These are phyloP conservation scores for Sporothrix globosa DNA, from an alignment of 2,329 filamentous ascomycete genomes.

Conservation along the genomic window DNA sequence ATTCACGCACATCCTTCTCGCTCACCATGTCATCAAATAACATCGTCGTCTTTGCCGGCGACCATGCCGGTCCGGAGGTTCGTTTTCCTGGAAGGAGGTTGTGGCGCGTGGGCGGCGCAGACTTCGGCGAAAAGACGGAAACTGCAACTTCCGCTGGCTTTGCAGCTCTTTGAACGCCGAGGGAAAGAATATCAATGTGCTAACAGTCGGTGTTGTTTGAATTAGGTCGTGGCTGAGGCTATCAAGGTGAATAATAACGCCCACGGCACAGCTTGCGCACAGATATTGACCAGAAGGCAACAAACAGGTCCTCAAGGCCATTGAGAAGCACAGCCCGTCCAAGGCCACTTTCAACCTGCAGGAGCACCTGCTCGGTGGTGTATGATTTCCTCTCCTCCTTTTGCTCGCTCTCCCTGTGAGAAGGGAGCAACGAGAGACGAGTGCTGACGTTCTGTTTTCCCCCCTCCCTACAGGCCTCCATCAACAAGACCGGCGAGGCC, in stretches of 20 bases:
- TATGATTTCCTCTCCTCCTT: constrained; percentile 55
- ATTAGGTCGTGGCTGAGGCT: constrained; percentile 77
- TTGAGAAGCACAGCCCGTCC: constrained; percentile 72
- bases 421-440: not conserved
- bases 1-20: not conserved
- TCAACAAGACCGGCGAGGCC: constrained; percentile 76
- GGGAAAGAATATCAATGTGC: constrained; percentile 24
- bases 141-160: not conserved
- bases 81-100: constrained; percentile 39
- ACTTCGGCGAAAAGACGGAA: constrained; percentile 4
- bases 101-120: not conserved
- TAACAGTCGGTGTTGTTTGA: constrained; percentile 3
- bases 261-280: not conserved
- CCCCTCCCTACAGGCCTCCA: constrained; percentile 68
- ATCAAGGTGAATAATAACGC: constrained; percentile 65
- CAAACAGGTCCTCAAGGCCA: constrained; percentile 71
- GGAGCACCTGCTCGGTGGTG: constrained; percentile 87
- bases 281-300: constrained; percentile 12
- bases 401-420: not conserved
- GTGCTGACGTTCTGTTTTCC: constrained; percentile 5
- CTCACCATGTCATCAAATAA: constrained; percentile 69
- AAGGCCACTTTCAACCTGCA: constrained; percentile 83
- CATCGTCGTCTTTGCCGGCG: constrained; percentile 79
- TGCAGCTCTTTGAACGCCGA: not conserved
- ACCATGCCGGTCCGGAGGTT: constrained; percentile 87